These are phyloP conservation scores for Coccomyxa sp. DNA, from an alignment of 139 green algal species.

Conservation along the genomic window DNA sequence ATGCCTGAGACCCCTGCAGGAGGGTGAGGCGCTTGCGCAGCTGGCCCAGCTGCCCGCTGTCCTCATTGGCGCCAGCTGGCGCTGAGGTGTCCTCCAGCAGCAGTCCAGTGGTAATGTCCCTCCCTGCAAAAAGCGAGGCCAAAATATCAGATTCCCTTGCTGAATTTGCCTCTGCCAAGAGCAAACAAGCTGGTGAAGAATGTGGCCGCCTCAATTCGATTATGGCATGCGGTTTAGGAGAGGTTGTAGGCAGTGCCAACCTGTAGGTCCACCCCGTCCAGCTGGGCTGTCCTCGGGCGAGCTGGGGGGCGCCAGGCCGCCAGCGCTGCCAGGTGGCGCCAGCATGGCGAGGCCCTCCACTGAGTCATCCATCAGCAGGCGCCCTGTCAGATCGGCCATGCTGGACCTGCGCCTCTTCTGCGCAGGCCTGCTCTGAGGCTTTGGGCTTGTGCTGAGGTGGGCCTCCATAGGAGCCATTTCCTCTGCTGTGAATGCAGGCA, in stretches of 20 bases:
- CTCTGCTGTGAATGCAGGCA: too few species aligned
- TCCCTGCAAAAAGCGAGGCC: too few species aligned
- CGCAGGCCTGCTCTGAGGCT: neutral
- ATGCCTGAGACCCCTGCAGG: constrained; percentile 11
- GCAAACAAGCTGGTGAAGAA: too few species aligned
- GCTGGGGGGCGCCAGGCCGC: neutral
- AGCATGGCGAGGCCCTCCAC: neutral
- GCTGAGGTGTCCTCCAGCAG: constrained; percentile 14
- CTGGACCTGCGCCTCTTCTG: constrained; percentile 2
- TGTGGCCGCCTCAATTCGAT: too few species aligned
- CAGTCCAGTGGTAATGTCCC: constrained; percentile 34
- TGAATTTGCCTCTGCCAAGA: too few species aligned
- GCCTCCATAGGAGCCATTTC: too few species aligned
- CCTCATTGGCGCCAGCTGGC: neutral
- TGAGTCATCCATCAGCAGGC: constrained; percentile 10
- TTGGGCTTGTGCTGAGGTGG: too few species aligned
- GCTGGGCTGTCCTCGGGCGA: neutral
- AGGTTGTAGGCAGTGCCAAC: too few species aligned
- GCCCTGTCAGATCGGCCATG: neutral
- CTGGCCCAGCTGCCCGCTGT: constrained; percentile 4
- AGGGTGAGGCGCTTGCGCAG: constrained; percentile 6
- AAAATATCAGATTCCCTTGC: too few species aligned
- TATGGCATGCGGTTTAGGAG: neutral
- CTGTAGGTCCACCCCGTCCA: too few species aligned
- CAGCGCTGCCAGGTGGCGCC: too few species aligned